These are phyloP conservation scores for Dothideomycetes sp. DNA, from an alignment of 2,329 filamentous ascomycete species.

Conservation along the genomic window DNA sequence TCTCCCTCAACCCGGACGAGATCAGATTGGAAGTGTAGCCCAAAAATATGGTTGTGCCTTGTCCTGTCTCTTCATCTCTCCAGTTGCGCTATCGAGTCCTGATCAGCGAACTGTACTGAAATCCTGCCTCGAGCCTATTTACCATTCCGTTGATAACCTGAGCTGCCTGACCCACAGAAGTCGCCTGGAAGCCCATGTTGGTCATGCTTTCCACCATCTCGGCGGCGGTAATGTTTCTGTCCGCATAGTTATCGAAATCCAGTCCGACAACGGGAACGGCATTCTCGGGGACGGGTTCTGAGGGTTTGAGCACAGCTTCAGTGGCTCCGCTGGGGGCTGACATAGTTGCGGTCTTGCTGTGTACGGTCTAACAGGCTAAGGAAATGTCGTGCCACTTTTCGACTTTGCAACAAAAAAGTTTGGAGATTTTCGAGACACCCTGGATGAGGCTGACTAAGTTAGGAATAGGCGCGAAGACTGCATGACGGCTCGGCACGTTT, in stretches of 20 bases:
- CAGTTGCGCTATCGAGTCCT: conserved; percentile 55
- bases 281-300: conserved; percentile 68
- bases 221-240: conserved; percentile 69
- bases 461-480: too few relatives aligned
- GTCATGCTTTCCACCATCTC: conserved; percentile 76
- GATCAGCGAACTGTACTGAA: neutral
- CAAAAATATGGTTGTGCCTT: conserved; percentile 85
- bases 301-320: conserved; percentile 76
- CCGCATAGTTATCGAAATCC: conserved; percentile 77
- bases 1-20: conserved; percentile 86
- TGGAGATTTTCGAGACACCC: conserved; percentile 12
- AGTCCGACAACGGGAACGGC: conserved; percentile 80
- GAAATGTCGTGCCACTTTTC: too few relatives aligned
- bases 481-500: conserved; percentile 10
- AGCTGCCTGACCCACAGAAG: conserved; percentile 74
- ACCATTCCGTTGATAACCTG: conserved; percentile 96
- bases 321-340: conserved; percentile 42
- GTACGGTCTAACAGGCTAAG: too few relatives aligned
- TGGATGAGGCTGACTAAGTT: conserved; percentile 11
- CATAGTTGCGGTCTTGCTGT: too few relatives aligned
- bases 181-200: conserved; percentile 77
- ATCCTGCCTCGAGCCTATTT: conserved; percentile 22
- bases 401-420: neutral
- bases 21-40: conserved; percentile 98
- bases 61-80: conserved; percentile 67